A percentile compares a stretch with the other conserved stretches of the same genome.
These are phyloP conservation scores for Cylindrotheca closterium DNA, from an alignment of 108 stramenopile genomes.

Conservation along the genomic window DNA sequence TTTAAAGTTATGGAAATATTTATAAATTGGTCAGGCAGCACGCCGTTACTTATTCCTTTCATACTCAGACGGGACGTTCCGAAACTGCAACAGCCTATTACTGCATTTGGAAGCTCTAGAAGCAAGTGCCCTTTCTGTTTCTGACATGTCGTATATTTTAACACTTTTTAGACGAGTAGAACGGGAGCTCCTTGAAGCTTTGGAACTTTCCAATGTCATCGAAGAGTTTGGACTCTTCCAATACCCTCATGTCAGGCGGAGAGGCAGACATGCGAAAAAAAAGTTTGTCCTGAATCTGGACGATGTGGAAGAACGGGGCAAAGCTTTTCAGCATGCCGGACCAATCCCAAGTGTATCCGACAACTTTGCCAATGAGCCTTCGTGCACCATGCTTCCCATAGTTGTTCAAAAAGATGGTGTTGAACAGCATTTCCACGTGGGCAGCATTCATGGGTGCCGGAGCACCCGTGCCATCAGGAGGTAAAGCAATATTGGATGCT, in stretches of 20 bases:
- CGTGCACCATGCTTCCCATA: background rate
- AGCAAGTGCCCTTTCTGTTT: too few relatives aligned
- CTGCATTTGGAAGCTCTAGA: too few relatives aligned
- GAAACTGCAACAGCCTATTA: too few relatives aligned
- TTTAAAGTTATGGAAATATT: constrained; percentile 15
- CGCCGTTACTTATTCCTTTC: too few relatives aligned
- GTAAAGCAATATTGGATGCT: background rate
- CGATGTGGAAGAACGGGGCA: background rate
- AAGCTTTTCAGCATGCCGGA: background rate
- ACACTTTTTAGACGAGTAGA: too few relatives aligned
- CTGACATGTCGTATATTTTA: too few relatives aligned
- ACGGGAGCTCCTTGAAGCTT: too few relatives aligned
- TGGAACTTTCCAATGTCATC: background rate
- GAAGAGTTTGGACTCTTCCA: background rate
- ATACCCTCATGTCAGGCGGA: background rate
- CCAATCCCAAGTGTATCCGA: background rate
- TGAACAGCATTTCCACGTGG: background rate
- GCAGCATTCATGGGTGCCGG: background rate
- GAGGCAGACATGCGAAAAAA: background rate
- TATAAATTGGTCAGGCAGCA: too few relatives aligned
- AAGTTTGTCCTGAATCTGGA: background rate
- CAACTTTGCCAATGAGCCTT: background rate
- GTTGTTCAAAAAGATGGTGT: background rate
- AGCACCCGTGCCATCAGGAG: background rate
- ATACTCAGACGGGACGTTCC: too few relatives aligned